A percentile compares a stretch with the other conserved stretches of the same genome.
phyloP scores from a whole-genome alignment of 805 yeast genomes.

The Candida saitoana region DNA sequence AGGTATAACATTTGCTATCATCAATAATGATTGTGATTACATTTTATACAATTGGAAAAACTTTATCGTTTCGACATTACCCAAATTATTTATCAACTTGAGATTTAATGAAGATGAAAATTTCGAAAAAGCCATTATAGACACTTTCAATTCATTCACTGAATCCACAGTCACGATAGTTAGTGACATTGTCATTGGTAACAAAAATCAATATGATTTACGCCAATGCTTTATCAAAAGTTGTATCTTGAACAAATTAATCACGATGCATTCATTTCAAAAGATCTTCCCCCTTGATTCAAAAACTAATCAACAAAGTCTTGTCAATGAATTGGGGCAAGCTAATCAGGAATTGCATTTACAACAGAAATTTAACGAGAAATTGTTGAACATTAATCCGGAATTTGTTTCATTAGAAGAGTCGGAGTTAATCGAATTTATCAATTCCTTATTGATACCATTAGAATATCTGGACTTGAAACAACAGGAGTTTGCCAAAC shows the following conservation, averaged over 20 bases:
- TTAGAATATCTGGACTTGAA: conserved; percentile 20
- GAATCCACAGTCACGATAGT: conserved; percentile 11
- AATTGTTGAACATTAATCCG: conserved; percentile 28
- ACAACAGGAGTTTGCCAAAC: conserved; percentile 22
- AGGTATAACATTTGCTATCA: conserved; percentile 16
- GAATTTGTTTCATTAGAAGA: conserved; percentile 41
- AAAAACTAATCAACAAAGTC: conserved; percentile 18
- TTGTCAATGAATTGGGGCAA: conserved; percentile 25
- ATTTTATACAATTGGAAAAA: conserved; percentile 33
- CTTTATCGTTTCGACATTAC: conserved; percentile 28
- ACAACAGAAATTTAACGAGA: conserved; percentile 24
- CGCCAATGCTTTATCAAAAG: conserved; percentile 26
- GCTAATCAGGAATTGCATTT: conserved; percentile 20
- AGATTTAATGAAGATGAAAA: conserved; percentile 11
- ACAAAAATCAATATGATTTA: conserved; percentile 16
- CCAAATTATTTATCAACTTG: conserved; percentile 19
- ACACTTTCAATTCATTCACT: conserved; percentile 14
- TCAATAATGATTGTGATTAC: conserved; percentile 17
- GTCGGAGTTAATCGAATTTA: conserved; percentile 29
- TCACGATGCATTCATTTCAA: conserved; percentile 22
- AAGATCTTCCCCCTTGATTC: conserved; percentile 25
- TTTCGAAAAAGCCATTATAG: conserved; percentile 14
- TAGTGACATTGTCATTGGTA: conserved; percentile 8
- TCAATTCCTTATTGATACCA: conserved; percentile 17
- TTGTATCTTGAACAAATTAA: conserved; percentile 25